Evolutionary conservation across 2,329 filamentous ascomycete genomes (phyloP).

Genomic region (Chrysoporthe deuterocubensis): DNA sequence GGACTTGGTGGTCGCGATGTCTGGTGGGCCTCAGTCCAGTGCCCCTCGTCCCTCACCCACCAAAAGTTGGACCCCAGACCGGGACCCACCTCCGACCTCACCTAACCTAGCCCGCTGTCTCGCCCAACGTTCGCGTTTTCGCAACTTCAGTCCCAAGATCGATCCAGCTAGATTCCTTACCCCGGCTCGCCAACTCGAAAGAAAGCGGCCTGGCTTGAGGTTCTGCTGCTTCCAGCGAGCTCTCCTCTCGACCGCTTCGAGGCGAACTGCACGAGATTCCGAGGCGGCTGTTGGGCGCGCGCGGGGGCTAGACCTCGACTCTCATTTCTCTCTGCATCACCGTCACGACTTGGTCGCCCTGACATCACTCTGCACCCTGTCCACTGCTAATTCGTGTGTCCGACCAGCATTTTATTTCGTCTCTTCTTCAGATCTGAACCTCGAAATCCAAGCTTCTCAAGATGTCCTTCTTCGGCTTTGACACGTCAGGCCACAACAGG

Average conservation of each 20-base stretch:
- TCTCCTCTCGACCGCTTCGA: not conserved
- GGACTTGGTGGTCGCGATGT: not conserved
- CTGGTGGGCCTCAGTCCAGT: not conserved
- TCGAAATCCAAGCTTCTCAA: conserved; percentile 29
- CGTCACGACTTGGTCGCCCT: not conserved
- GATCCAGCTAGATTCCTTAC: not conserved
- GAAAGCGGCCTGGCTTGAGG: not conserved
- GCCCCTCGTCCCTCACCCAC: conserved; percentile 23
- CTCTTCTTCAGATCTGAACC: not conserved
- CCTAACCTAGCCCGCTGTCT: conserved; percentile 9
- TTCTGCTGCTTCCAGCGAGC: not conserved
- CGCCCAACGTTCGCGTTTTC: conserved; percentile 7
- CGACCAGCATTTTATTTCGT: conserved; percentile 6
- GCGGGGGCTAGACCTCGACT: not conserved
- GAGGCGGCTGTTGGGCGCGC: not conserved
- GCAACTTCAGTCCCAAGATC: conserved; percentile 1
- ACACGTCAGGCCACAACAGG: conserved; percentile 70
- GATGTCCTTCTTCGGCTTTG: conserved; percentile 95
- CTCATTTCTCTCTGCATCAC: not conserved
- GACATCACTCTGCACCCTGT: not conserved
- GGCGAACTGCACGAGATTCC: not conserved
- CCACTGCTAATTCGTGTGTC: not conserved
- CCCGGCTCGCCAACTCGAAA: not conserved
- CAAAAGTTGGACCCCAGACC: not conserved
- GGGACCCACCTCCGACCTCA: conserved; percentile 19